Evolutionary conservation across 2,329 filamentous ascomycete species (phyloP), one percentile per base, ranked within the genome.

Genomic region (Ophiostoma tasmaniense): DNA sequence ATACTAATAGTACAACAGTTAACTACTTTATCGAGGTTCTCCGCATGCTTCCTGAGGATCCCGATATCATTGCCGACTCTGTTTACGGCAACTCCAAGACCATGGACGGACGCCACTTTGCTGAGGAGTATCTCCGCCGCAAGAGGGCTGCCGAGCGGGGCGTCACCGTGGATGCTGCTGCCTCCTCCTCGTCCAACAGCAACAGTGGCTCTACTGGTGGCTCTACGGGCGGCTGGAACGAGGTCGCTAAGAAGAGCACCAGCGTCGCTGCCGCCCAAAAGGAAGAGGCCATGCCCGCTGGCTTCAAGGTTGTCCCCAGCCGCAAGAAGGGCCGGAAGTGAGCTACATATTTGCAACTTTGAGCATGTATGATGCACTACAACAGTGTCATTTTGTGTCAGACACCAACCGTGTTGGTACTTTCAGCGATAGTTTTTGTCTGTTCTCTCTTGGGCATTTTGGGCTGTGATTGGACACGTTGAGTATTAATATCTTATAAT

Each of bases 131-230:
- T 76, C 87, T 98, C 70, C 90, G 93, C 42, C 93, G 94, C 74
- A 94, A 93, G 80, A 96, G 91, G 83, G 86, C 96, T 1, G 94
- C 95, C 0, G 94, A 98, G 74, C 95, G 93, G 81, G 95, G 95
- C 52, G 86, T 97, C 55, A 72, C 78, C 1, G 33, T 33, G 33
- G 83, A 96, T 22, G 90, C 93, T 77, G 89, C 91, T 74, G 83
- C 87, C 20, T 82, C 37, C 17, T 42, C 64, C 14, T 13, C 67
- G 2, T 10, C 71, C 6, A n/a, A 64, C 6, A 59, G 37, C 35
- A 81, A 42, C 35, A 65, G 35, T 20, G 22, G 35, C 37, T 65
- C 64, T 42, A 81, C 83, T 33, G 89, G 91, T 68, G 22, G 35
- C 37, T 65, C 64, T 42, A 81, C 83, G 30, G 89, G 91, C 68